Percentiles rank a stretch among this genome's conserved stretches.
phyloP scores from a whole-genome alignment of 345 rosid genomes.

The Syzygium jambos region DNA sequence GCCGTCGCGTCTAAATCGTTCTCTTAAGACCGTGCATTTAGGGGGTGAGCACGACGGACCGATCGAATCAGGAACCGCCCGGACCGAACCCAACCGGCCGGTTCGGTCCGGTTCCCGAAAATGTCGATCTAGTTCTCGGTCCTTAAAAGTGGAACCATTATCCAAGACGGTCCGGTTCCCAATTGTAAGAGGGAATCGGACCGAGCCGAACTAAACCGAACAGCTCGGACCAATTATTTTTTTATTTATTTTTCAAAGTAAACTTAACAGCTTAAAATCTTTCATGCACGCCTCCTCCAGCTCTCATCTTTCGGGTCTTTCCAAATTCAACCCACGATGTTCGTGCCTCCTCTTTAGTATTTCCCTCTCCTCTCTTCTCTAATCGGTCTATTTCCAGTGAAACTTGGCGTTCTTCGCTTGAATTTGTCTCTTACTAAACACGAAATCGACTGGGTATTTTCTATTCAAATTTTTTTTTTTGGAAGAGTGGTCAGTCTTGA shows the following conservation, averaged over 20 bases:
- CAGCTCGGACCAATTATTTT: rapidly evolving
- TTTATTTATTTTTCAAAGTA: too few relatives aligned
- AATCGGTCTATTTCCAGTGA: neutral
- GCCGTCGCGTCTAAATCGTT: too few relatives aligned
- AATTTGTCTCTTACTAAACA: neutral
- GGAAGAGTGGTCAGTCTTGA: neutral
- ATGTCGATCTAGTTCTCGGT: too few relatives aligned
- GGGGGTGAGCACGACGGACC: neutral
- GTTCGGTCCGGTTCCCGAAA: neutral
- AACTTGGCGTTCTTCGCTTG: neutral
- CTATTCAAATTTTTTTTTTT: neutral
- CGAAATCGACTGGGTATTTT: neutral
- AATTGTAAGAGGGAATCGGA: rapidly evolving
- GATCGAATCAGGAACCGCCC: rapidly evolving
- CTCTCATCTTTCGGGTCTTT: too few relatives aligned
- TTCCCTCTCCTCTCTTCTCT: too few relatives aligned
- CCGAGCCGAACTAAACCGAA: neutral
- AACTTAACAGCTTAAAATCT: too few relatives aligned
- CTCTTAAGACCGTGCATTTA: too few relatives aligned
- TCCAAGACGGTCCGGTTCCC: rapidly evolving
- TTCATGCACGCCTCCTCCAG: too few relatives aligned
- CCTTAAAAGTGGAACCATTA: too few relatives aligned
- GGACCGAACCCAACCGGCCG: rapidly evolving
- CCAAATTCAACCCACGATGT: too few relatives aligned
- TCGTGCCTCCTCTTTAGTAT: too few relatives aligned